A percentile compares a stretch with the other conserved stretches of the same genome.
Evolutionary conservation across 176 grass and related monocot genomes (phyloP).

Genomic region (Secale cereale): DNA sequence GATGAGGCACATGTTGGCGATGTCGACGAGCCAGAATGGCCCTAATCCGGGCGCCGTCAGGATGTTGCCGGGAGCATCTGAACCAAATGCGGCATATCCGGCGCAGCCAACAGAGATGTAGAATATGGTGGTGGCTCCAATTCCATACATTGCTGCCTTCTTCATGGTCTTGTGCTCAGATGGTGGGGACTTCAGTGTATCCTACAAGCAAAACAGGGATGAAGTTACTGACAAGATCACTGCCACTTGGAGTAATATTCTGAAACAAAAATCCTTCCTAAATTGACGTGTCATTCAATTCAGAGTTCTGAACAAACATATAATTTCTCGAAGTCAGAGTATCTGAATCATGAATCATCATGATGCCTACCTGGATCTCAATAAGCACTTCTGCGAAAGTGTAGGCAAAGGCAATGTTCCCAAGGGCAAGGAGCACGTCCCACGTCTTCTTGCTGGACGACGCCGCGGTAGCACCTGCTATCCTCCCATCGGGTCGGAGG

Average conservation of each 20-base stretch:
- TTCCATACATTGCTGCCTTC: constrained; percentile 67
- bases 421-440: constrained; percentile 70
- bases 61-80: constrained; percentile 70
- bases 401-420: constrained; percentile 91
- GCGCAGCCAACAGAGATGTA: constrained; percentile 74
- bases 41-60: constrained; percentile 49
- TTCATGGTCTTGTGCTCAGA: constrained; percentile 80
- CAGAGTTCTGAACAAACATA: neutral
- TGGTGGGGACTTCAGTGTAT: constrained; percentile 68
- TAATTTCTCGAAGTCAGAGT: neutral
- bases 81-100: constrained; percentile 69
- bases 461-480: constrained; percentile 23
- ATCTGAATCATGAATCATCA: neutral
- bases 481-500: constrained; percentile 23
- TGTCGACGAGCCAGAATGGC: constrained; percentile 72
- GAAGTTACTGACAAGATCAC: neutral
- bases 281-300: neutral
- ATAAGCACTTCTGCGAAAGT: constrained; percentile 86
- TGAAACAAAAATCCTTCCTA: neutral
- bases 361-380: constrained; percentile 65
- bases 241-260: neutral
- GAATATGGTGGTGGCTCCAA: constrained; percentile 66
- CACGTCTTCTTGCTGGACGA: constrained; percentile 51
- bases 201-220: constrained; percentile 19
- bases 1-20: constrained; percentile 73